Percentiles rank a stretch among this genome's conserved stretches.
These are phyloP conservation scores for Passiflora organensis DNA, from an alignment of 345 rosid species.

Conservation along the genomic window DNA sequence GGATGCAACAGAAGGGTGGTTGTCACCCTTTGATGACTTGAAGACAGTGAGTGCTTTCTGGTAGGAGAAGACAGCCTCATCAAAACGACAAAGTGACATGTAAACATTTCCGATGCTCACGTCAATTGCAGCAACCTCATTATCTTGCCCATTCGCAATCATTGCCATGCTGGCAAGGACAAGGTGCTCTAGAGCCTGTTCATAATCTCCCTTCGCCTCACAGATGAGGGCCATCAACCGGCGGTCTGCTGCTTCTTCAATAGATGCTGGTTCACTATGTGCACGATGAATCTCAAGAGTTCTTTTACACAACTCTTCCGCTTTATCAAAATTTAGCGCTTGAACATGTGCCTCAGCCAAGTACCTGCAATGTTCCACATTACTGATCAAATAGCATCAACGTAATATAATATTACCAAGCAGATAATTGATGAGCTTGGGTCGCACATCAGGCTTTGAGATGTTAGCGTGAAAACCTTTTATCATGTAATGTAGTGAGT, in stretches of 20 bases:
- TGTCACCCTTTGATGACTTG: conserved; percentile 93
- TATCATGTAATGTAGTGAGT: too few species aligned
- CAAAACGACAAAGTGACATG: conserved; percentile 85
- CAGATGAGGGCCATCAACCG: conserved; percentile 86
- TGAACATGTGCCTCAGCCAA: conserved; percentile 97
- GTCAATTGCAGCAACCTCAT: conserved; percentile 92
- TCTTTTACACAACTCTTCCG: conserved; percentile 85
- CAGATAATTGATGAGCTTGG: not conserved
- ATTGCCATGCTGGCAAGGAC: conserved; percentile 99
- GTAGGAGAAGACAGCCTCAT: conserved; percentile 93
- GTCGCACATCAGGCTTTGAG: too few species aligned
- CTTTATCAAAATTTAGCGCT: conserved; percentile 97
- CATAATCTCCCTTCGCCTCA: conserved; percentile 96
- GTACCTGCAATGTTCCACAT: conserved; percentile 46
- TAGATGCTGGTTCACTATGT: conserved; percentile 95
- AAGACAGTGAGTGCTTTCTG: conserved; percentile 98
- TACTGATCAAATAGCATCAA: not conserved
- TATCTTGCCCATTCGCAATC: conserved; percentile 91
- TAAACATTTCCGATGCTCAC: conserved; percentile 93
- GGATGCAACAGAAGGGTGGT: conserved; percentile 87
- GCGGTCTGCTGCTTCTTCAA: conserved; percentile 97
- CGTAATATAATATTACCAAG: not conserved
- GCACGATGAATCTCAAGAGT: conserved; percentile 94
- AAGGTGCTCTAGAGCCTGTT: conserved; percentile 88
- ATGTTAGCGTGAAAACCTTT: too few species aligned